phyloP scores from a whole-genome alignment of 495 filamentous ascomycete species.

The Entonaema liquescens region DNA sequence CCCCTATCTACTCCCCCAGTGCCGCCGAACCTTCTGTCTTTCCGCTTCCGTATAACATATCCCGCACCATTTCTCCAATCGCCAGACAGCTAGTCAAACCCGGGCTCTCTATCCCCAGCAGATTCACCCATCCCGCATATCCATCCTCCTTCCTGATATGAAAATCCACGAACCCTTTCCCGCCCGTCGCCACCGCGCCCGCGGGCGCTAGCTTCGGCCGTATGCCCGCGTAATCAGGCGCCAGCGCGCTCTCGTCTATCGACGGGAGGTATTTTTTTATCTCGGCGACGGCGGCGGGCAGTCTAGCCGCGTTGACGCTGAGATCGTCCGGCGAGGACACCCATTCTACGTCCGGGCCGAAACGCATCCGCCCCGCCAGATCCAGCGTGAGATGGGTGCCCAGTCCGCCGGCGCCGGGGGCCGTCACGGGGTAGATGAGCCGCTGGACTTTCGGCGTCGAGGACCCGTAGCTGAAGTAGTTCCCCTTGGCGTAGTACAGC shows the following conservation, averaged over 20 bases:
- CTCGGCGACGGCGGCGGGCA: constrained; percentile 73
- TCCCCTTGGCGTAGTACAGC: constrained; percentile 90
- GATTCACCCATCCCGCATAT: constrained; percentile 85
- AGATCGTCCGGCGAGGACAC: constrained; percentile 60
- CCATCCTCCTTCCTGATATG: constrained; percentile 83
- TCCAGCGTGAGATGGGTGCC: constrained; percentile 96
- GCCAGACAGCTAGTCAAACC: constrained; percentile 90
- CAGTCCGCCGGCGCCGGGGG: constrained; percentile 81
- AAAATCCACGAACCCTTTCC: constrained; percentile 82
- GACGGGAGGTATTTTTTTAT: constrained; percentile 82
- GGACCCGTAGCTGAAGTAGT: constrained; percentile 86
- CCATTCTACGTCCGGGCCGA: constrained; percentile 98
- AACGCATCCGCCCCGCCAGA: constrained; percentile 83
- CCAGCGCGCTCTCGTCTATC: constrained; percentile 71
- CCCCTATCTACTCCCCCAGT: neutral
- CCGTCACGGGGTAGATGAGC: constrained; percentile 85
- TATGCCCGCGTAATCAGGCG: constrained; percentile 88
- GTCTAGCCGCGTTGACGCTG: constrained; percentile 60
- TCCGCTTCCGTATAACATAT: constrained; percentile 68
- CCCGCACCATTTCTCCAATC: constrained; percentile 84
- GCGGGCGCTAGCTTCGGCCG: constrained; percentile 80
- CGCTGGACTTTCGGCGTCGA: constrained; percentile 72
- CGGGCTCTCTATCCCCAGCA: constrained; percentile 94
- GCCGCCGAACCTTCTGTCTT: constrained; percentile 18
- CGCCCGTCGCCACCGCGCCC: constrained; percentile 63